Conservation (phyloP, 2,329 filamentous ascomycete species). For the Stenocarpella maydis region DNA sequence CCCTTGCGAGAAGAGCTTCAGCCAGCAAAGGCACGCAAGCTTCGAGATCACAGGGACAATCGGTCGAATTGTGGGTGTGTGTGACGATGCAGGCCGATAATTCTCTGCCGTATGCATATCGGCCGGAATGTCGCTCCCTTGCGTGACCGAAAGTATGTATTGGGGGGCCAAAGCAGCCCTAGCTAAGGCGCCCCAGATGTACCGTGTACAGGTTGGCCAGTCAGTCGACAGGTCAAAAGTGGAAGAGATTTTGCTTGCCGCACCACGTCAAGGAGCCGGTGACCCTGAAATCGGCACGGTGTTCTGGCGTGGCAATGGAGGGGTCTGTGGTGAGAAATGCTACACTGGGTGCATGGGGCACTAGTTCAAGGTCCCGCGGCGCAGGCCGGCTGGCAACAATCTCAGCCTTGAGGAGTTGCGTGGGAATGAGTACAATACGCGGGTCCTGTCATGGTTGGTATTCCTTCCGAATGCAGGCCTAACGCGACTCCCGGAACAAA, state of each 20-base stretch:
- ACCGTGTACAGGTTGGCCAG: no score
- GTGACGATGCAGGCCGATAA: neutral
- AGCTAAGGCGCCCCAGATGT: no score
- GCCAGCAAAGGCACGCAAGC: neutral
- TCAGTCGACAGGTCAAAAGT: slow-evolving; percentile 20
- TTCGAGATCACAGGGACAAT: neutral
- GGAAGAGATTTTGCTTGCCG: neutral
- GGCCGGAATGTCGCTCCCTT: neutral
- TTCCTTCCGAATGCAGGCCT: slow-evolving; percentile 12
- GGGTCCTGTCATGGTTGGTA: slow-evolving; percentile 3
- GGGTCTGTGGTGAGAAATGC: slow-evolving; percentile 13
- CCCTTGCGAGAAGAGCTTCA: neutral
- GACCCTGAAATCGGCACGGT: neutral
- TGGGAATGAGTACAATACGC: slow-evolving; percentile 15
- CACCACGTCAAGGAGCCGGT: neutral
- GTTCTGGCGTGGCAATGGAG: slow-evolving; percentile 11
- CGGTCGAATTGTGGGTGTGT: neutral
- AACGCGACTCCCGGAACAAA: neutral
- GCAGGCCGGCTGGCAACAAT: slow-evolving; percentile 18
- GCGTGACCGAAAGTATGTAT: neutral
- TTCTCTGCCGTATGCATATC: neutral
- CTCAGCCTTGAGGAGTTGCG: slow-evolving; percentile 14
- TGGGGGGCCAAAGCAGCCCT: slow-evolving; percentile 20
- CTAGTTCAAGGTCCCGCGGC: neutral
- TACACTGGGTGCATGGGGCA: neutral